A percentile compares a stretch with the other conserved stretches of the same genome.
These are phyloP conservation scores for Choiromyces venosus DNA, from an alignment of 495 filamentous ascomycete genomes.

Conservation along the genomic window DNA sequence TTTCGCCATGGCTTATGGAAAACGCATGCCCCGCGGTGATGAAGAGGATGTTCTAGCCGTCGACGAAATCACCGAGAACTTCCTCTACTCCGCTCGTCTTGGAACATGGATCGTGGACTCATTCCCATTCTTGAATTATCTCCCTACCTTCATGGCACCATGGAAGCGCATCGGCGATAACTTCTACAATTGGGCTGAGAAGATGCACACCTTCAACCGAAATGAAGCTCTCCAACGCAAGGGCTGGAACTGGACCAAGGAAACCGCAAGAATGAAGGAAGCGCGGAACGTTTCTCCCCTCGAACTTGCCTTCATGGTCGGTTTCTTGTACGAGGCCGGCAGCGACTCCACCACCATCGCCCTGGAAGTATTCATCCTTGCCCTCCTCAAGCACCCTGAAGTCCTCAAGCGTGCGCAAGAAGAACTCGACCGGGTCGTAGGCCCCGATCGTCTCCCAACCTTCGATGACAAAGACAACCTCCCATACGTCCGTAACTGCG, in stretches of 20 bases:
- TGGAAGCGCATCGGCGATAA: not conserved
- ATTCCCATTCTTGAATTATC: slow-evolving; percentile 1
- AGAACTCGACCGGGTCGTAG: slow-evolving; percentile 42
- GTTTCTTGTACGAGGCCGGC: slow-evolving; percentile 54
- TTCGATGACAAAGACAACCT: slow-evolving; percentile 37
- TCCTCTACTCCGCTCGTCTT: not conserved
- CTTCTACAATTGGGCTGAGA: not conserved
- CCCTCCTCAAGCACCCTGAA: slow-evolving; percentile 40
- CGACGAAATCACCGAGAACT: not conserved
- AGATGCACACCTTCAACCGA: not conserved
- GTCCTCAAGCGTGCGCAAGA: slow-evolving; percentile 38
- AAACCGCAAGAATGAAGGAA: not conserved
- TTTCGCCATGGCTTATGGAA: not conserved
- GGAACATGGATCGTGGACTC: not conserved
- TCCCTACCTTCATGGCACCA: not conserved
- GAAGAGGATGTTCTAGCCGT: not conserved
- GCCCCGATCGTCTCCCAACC: slow-evolving; percentile 33
- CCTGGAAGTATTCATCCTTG: slow-evolving; percentile 31
- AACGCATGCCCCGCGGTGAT: slow-evolving; percentile 1
- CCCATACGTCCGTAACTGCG: slow-evolving; percentile 39
- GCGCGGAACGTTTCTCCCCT: not conserved
- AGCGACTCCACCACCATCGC: slow-evolving; percentile 53
- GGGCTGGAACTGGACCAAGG: slow-evolving; percentile 1
- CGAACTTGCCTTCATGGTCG: slow-evolving; percentile 45
- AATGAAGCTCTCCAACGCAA: not conserved